phyloP scores from a whole-genome alignment of 306 rosid genomes.

The Datisca glomerata region DNA sequence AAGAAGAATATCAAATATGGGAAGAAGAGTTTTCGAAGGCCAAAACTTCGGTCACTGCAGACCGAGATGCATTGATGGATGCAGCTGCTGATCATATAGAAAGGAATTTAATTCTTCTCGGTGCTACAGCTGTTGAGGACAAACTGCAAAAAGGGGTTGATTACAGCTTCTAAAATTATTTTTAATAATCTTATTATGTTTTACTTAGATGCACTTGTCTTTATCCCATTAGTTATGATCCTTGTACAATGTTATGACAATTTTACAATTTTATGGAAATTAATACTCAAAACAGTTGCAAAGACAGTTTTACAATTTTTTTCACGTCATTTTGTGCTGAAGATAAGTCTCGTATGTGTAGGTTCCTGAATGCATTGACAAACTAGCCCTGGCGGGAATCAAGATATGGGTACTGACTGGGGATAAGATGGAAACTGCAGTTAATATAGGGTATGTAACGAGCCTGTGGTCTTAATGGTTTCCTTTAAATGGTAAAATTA shows the following conservation, averaged over 20 bases:
- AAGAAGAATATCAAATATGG: constrained; percentile 56
- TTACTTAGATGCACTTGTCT: no score
- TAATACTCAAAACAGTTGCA: no score
- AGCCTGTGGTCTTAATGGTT: constrained; percentile 10
- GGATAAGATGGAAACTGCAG: constrained; percentile 93
- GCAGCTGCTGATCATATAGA: constrained; percentile 57
- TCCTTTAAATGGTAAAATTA: constrained; percentile 4
- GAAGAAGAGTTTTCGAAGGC: constrained; percentile 44
- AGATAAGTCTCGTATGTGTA: constrained; percentile 12
- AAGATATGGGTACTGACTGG: constrained; percentile 93
- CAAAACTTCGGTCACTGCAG: constrained; percentile 45
- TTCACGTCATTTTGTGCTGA: constrained; percentile 13
- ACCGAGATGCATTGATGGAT: constrained; percentile 42
- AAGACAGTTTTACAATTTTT: background rate
- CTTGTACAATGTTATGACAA: no score
- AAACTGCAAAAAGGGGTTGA: constrained; percentile 76
- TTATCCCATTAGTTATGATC: no score
- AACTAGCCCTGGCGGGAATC: constrained; percentile 62
- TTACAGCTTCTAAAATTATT: constrained; percentile 2
- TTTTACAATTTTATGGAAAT: no score
- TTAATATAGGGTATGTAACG: constrained; percentile 59
- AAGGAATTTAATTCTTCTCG: constrained; percentile 59
- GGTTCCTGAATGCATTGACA: constrained; percentile 81
- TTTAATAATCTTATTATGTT: background rate
- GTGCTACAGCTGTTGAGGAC: constrained; percentile 90